These are phyloP conservation scores for Ustanciosporium gigantosporum DNA, from an alignment of 1,284 basidiomycete genomes.

Conservation along the genomic window DNA sequence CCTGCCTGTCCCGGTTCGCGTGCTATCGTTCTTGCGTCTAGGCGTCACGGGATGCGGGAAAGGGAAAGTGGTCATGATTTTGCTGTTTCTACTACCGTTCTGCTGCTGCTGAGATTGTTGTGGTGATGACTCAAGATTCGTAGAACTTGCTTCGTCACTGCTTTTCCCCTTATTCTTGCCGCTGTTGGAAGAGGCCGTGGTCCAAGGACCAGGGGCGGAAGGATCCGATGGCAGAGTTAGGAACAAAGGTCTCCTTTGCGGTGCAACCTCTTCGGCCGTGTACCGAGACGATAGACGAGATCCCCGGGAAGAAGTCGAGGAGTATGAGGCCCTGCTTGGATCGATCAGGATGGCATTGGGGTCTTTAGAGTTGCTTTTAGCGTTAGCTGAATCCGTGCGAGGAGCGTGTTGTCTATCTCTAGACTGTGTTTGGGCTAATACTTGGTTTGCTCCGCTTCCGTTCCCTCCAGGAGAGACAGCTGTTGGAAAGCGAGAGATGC, in stretches of 20 bases:
- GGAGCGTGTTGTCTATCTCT: background rate
- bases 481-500: slow-evolving; percentile 9
- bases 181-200: slow-evolving; percentile 1
- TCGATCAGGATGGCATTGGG: slow-evolving; percentile 1
- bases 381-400: background rate
- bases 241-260: slow-evolving; percentile 18
- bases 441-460: slow-evolving; percentile 10
- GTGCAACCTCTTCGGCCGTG: slow-evolving; percentile 23
- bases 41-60: slow-evolving; percentile 33
- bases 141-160: too few species aligned
- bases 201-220: slow-evolving; percentile 10
- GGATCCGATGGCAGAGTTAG: slow-evolving; percentile 20
- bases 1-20: background rate
- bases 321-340: slow-evolving; percentile 10
- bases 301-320: slow-evolving; percentile 4
- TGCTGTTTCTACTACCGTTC: slow-evolving; percentile 27
- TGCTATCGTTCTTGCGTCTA: background rate
- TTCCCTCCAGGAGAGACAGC: background rate
- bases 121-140: too few species aligned
- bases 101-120: too few species aligned
- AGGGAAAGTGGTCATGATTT: slow-evolving; percentile 42
- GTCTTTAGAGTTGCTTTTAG: background rate
- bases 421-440: slow-evolving; percentile 1
- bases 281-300: slow-evolving; percentile 13
- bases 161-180: background rate